Base-by-base conservation (phyloP, 768 basidiomycete species). In the Tephrocybe rancida region DNA sequence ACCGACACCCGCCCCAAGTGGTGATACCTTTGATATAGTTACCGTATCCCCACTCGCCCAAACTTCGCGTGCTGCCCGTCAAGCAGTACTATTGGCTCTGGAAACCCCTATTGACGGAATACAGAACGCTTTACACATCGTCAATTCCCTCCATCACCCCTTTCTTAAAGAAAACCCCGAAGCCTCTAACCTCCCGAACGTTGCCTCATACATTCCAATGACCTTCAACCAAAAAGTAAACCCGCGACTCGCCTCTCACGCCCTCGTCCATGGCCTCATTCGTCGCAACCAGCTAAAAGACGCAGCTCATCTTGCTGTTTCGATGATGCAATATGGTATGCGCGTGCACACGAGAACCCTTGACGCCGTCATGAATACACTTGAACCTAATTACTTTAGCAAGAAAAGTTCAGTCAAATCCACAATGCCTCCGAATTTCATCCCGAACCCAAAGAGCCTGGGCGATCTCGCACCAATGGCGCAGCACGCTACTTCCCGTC, bases 221-320 rank as follows among this genome's bases (percentile, higher is more conserved):
- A 67, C 76, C 14, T 84, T 87, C 56, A 74, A 75, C 44, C 70
- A 66, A 30, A 67, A 75, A 0, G 69, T 88, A 9, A 80, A 88
- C 22, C 78, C 82, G 2, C 83, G 82, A 19, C 71, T 91, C 3
- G 69, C 85, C 16, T 78, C 82, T 0, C 89, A 92, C 59, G 71
- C 76, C 24, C 73, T 92, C 35, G 58, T 92, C 9, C 90, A 92
- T 45, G 76, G 78, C 26, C 73, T 90, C 34, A 62, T 91, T 19
- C 83, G 86, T 45, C 80, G 84, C 2, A 67, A 78, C 47, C 54
- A 70, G 1, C 63, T 34, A 19, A 29, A 73, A 47, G 76, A 80
- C 43, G 88, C 86, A 0, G 72, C 75, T 26, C 63, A 65, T 25
- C 74, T 83, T 5, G 75, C 83, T 0, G 67, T 79, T 3, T 60